A percentile compares a stretch with the other conserved stretches of the same genome.
These are phyloP conservation scores for Coemansia sp. DNA, from an alignment of 192 early-diverging fungal species.

Conservation along the genomic window DNA sequence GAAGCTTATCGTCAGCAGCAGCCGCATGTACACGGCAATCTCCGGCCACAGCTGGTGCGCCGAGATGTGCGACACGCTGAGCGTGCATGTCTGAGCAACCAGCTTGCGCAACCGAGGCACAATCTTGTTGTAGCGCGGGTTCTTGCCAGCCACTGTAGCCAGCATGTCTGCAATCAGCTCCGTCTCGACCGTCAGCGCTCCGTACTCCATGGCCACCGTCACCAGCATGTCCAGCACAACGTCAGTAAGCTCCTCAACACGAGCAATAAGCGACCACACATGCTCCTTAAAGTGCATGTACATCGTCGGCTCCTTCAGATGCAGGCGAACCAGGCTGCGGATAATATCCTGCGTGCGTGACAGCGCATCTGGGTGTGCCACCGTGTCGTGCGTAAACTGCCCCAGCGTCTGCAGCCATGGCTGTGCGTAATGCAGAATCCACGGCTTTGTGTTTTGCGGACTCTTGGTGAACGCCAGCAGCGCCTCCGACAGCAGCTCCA, in stretches of 20 bases:
- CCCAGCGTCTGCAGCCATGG: conserved; percentile 86
- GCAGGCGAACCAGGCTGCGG: conserved; percentile 75
- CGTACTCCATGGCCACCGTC: conserved; percentile 74
- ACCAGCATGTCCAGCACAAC: conserved; percentile 79
- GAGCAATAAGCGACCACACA: conserved; percentile 77
- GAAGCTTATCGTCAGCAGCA: conserved; percentile 88
- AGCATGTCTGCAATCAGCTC: conserved; percentile 87
- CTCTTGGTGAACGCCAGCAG: conserved; percentile 78
- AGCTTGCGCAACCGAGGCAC: conserved; percentile 77
- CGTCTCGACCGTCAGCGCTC: conserved; percentile 71
- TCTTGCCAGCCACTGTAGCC: conserved; percentile 74
- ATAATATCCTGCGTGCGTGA: conserved; percentile 70
- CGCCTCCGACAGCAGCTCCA: conserved; percentile 86
- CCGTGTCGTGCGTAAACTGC: conserved; percentile 54
- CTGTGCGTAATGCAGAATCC: conserved; percentile 83
- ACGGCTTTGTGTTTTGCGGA: conserved; percentile 67
- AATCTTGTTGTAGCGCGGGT: conserved; percentile 76
- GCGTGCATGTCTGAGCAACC: conserved; percentile 74
- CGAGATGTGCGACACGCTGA: conserved; percentile 66
- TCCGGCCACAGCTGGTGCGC: conserved; percentile 89
- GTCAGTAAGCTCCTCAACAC: conserved; percentile 78
- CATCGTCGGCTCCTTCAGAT: conserved; percentile 79
- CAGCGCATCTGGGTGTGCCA: conserved; percentile 35
- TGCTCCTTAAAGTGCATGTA: conserved; percentile 81
- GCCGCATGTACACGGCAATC: conserved; percentile 83